These are phyloP conservation scores for Pythium insidiosum DNA, from an alignment of 352 stramenopile genomes.

Conservation along the genomic window DNA sequence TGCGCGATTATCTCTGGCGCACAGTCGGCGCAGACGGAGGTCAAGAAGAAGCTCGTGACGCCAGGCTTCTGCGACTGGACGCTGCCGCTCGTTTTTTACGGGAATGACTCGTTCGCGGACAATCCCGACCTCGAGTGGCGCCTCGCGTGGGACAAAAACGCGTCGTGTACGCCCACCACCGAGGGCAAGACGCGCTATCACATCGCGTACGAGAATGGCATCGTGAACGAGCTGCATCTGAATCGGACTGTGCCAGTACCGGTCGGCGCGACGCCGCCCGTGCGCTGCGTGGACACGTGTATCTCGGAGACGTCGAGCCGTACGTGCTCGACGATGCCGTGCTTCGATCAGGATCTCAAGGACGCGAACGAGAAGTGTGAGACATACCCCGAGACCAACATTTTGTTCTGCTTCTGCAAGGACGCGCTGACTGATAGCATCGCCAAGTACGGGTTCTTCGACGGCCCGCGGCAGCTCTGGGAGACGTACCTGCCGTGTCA, in stretches of 20 bases:
- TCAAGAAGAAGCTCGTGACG: conserved; percentile 59
- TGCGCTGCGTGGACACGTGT: conserved; percentile 49
- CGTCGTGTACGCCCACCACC: conserved; percentile 22
- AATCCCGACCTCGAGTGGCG: conserved; percentile 22
- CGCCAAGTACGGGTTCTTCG: conserved; percentile 28
- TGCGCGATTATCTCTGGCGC: conserved; percentile 67
- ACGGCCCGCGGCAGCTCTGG: conserved; percentile 51
- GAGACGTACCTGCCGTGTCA: conserved; percentile 39
- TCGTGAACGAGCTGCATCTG: conserved; percentile 30
- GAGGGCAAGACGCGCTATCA: conserved; percentile 29
- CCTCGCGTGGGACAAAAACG: conserved; percentile 45
- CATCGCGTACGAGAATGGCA: conserved; percentile 58
- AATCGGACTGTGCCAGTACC: conserved; percentile 5
- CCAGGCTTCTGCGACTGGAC: conserved; percentile 46
- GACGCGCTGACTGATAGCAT: conserved; percentile 40
- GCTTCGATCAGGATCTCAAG: conserved; percentile 36
- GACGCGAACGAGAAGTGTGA: conserved; percentile 35
- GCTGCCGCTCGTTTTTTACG: conserved; percentile 58
- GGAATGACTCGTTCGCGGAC: conserved; percentile 19
- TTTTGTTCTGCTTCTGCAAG: conserved; percentile 72
- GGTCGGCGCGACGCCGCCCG: conserved; percentile 5
- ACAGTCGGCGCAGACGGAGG: conserved; percentile 57
- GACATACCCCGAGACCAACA: conserved; percentile 49
- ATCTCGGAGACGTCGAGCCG: conserved; percentile 40
- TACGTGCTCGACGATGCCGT: conserved; percentile 55